These are phyloP conservation scores for Xylariaceae sp. DNA, from an alignment of 2,329 filamentous ascomycete species.

Conservation along the genomic window DNA sequence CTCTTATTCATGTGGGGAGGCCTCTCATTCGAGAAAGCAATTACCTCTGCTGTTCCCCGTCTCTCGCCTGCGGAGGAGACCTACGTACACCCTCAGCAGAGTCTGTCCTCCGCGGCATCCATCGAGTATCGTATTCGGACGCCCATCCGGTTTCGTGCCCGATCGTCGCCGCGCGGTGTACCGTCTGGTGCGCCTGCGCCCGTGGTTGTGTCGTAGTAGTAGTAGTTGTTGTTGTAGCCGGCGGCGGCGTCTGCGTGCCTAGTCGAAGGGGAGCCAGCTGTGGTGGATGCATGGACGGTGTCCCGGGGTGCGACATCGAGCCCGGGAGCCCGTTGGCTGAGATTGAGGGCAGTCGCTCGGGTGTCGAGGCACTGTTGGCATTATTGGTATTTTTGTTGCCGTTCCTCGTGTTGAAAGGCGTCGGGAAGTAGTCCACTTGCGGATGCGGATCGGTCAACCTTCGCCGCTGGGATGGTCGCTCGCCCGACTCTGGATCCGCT, in stretches of 20 bases:
- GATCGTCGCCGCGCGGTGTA: conserved; percentile 29
- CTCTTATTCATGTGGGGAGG: no score
- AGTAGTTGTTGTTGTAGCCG: conserved; percentile 20
- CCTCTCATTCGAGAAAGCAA: no score
- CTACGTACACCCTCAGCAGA: no score
- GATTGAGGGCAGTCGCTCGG: conserved; percentile 38
- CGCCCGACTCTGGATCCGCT: conserved; percentile 39
- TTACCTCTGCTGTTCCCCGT: no score
- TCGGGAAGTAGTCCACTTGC: conserved; percentile 37
- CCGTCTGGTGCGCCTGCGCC: conserved; percentile 24
- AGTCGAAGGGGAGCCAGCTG: conserved; percentile 46
- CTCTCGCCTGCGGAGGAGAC: no score
- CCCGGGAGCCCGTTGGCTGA: conserved; percentile 33
- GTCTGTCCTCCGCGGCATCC: no score
- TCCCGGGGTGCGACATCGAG: conserved; percentile 30
- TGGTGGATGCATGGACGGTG: conserved; percentile 32
- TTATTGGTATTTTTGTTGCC: no score
- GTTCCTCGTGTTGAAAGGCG: no score
- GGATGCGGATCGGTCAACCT: conserved; percentile 47
- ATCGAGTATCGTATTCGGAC: no score
- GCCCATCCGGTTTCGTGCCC: conserved; percentile 39
- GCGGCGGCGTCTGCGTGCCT: conserved; percentile 36
- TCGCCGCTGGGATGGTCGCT: conserved; percentile 42
- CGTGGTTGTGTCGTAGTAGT: conserved; percentile 21
- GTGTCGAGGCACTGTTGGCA: conserved; percentile 35